These are phyloP conservation scores for Simplicillium aogashimaense DNA, from an alignment of 2,329 filamentous ascomycete species.

Conservation along the genomic window DNA sequence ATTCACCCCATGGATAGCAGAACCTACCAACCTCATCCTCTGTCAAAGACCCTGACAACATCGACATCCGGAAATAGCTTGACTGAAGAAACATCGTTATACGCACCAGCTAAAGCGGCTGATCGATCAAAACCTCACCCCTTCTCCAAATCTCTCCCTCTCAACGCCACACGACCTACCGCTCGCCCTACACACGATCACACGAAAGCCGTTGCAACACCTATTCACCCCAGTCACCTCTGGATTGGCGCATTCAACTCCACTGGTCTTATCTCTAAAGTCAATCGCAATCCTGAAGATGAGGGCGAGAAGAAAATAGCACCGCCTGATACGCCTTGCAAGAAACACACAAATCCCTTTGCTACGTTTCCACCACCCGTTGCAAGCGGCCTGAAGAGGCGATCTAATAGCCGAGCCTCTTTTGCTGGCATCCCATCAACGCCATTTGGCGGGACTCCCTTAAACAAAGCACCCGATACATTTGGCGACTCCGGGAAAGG, in stretches of 20 bases:
- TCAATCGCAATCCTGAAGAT: conserved; percentile 74
- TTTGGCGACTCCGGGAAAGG: conserved; percentile 50
- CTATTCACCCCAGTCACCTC: conserved; percentile 47
- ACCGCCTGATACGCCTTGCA: conserved; percentile 94
- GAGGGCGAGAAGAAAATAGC: conserved; percentile 48
- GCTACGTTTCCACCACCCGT: conserved; percentile 52
- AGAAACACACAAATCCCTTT: conserved; percentile 66
- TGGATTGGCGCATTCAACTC: conserved; percentile 83
- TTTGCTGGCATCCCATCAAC: conserved; percentile 68
- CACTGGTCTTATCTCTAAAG: conserved; percentile 89
- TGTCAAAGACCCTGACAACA: conserved; percentile 78
- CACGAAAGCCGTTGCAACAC: conserved; percentile 26
- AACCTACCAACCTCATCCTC: conserved; percentile 59
- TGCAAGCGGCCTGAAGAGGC: conserved; percentile 53
- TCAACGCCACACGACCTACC: conserved; percentile 25
- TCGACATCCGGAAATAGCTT: conserved; percentile 77
- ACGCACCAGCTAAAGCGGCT: conserved; percentile 18
- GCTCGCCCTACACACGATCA: conserved; percentile 18
- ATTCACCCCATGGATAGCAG: conserved; percentile 36
- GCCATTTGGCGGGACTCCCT: conserved; percentile 59
- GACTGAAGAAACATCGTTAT: conserved; percentile 40
- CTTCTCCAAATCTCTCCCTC: conserved; percentile 27
- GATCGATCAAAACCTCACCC: conserved; percentile 19
- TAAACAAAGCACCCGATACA: conserved; percentile 28
- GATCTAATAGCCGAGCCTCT: conserved; percentile 54